Percentiles rank a stretch among this genome's conserved stretches.
These are phyloP conservation scores for Phialocephala sp. DNA, from an alignment of 2,329 filamentous ascomycete genomes.

Conservation along the genomic window DNA sequence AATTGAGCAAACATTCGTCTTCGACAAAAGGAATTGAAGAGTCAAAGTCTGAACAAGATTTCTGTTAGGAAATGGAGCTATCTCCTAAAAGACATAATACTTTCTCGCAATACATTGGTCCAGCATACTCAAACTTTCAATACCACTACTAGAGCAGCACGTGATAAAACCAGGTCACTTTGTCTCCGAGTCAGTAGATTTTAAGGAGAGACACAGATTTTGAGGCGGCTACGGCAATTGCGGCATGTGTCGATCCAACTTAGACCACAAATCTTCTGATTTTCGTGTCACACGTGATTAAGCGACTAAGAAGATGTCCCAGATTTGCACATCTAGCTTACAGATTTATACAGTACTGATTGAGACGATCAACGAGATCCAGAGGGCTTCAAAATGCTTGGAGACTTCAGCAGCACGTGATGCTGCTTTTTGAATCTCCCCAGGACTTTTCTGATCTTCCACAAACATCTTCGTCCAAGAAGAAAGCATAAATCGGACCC, in stretches of 20 bases:
- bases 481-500: neutral
- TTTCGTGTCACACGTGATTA: too few relatives aligned
- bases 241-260: too few relatives aligned
- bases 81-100: neutral
- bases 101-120: neutral
- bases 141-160: neutral
- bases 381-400: neutral
- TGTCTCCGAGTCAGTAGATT: neutral
- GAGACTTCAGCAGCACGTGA: neutral
- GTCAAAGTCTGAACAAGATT: too few relatives aligned
- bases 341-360: too few relatives aligned
- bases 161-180: neutral
- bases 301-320: too few relatives aligned
- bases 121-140: too few relatives aligned
- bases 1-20: neutral
- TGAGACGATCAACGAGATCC: neutral
- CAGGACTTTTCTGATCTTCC: neutral
- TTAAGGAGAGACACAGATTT: neutral
- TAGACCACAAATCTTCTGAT: too few relatives aligned
- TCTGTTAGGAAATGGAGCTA: neutral
- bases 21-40: neutral
- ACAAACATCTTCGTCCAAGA: neutral
- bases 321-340: too few relatives aligned
- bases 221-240: neutral
- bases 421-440: neutral